Evolutionary conservation across 2,329 filamentous ascomycete species (phyloP), one percentile per base, ranked within the genome.

Genomic region (Escovopsis weberi): DNA sequence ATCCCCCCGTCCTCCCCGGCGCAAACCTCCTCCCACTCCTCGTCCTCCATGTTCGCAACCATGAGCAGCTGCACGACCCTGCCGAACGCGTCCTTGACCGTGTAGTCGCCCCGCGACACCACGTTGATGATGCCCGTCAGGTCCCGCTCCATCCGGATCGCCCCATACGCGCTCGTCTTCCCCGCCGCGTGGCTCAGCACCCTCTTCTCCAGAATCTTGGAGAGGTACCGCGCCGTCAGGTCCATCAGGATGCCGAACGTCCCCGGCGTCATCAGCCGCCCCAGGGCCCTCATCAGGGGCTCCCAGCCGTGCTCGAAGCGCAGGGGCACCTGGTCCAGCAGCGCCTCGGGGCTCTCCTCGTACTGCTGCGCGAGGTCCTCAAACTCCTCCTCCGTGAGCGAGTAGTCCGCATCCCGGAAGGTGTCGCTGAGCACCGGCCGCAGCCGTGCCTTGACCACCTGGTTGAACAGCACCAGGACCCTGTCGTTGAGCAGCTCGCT

Each of bases 31-130:
- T 89, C 84, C 84, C 87, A 94, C 62, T 95, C 89, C 45, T 95
- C 88, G 32, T 91, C 85, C 58, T 95, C 88, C 86, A 95, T 93
- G 52, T 88, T 89, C 57, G 89, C 79, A 12, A 94, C 77, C 68
- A 93, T 77, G 44, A 83, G 76, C 53, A 94, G 80, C 68, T 95
- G 86, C 45, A 73, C 71, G 45, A 83, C 84, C 54, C 80, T 76
- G 26, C 73, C 70, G 64, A 95, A 94, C 3, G 74, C 63, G 55
- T 94, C 87, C 30, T 85, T 70, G 33, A 91, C 73, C 2, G 75
- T 75, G 57, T 94, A 95, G 54, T 83, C 78, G 4, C 80, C 84
- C 47, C 69, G 72, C 10, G 77, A 74, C 2, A 85, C 78, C 0
- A 73, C 70, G 23, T 72, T 67, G 5, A 93, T 76, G 38, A 95